Evolutionary conservation across 805 yeast genomes (phyloP).

Genomic region (Tetrapisispora arboricola): DNA sequence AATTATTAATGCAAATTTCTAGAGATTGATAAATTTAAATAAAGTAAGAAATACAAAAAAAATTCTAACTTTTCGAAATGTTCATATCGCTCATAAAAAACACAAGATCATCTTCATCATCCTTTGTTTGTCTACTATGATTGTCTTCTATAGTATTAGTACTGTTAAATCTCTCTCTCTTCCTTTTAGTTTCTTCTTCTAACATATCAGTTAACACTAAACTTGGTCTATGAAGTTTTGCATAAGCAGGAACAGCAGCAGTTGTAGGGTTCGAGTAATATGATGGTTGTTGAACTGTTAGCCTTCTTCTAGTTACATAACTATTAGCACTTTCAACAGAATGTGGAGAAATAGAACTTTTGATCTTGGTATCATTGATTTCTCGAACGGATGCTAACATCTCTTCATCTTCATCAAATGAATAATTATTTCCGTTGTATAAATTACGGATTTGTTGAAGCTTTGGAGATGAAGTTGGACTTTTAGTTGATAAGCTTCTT

Average conservation of each 20-base stretch:
- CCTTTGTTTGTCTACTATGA: slow-evolving; percentile 30
- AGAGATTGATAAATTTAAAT: not conserved
- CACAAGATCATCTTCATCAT: slow-evolving; percentile 56
- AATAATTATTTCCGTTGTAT: not conserved
- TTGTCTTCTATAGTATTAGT: slow-evolving; percentile 2
- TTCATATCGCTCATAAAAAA: slow-evolving; percentile 73
- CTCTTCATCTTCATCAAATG: slow-evolving; percentile 15
- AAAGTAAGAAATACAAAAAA: not conserved
- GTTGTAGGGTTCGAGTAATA: slow-evolving; percentile 26
- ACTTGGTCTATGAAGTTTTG: slow-evolving; percentile 24
- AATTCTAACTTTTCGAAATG: slow-evolving; percentile 20
- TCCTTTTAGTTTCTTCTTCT: slow-evolving; percentile 5
- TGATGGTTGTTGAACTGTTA: slow-evolving; percentile 21
- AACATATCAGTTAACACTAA: slow-evolving; percentile 13
- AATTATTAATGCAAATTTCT: not conserved
- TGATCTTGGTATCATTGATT: slow-evolving; percentile 4
- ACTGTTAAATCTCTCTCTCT: not conserved
- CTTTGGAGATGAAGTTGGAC: not conserved
- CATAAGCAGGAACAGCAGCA: slow-evolving; percentile 26
- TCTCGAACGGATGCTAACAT: slow-evolving; percentile 8
- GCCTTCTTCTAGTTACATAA: slow-evolving; percentile 16
- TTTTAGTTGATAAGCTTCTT: slow-evolving; percentile 2
- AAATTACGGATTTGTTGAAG: not conserved
- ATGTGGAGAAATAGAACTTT: slow-evolving; percentile 17
- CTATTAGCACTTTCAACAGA: slow-evolving; percentile 23